These are phyloP conservation scores for Shiraia bambusicola DNA, from an alignment of 2,329 filamentous ascomycete species.

Conservation along the genomic window DNA sequence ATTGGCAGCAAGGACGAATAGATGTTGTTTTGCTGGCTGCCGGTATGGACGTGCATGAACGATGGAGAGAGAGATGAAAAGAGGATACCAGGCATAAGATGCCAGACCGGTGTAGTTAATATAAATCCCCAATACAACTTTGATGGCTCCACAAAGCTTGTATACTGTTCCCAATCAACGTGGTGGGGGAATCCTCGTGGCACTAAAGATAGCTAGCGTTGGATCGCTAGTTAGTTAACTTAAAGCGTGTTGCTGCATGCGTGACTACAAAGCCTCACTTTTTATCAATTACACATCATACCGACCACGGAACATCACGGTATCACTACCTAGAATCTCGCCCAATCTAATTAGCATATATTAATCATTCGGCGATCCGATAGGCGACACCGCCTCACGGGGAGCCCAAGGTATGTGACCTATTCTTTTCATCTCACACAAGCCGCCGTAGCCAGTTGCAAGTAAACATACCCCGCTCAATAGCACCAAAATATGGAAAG, in stretches of 20 bases:
- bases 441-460: no score
- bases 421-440: no score
- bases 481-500: no score
- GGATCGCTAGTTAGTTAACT: slow-evolving; percentile 11
- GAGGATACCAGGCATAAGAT: slow-evolving; percentile 27
- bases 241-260: slow-evolving; percentile 9
- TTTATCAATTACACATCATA: slow-evolving; percentile 22
- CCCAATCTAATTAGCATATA: not conserved
- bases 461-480: no score
- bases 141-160: slow-evolving; percentile 1
- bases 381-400: not conserved
- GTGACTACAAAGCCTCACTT: slow-evolving; percentile 15
- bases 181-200: slow-evolving; percentile 16
- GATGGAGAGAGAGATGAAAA: slow-evolving; percentile 12
- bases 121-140: slow-evolving; percentile 5
- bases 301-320: slow-evolving; percentile 4
- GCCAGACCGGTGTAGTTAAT: slow-evolving; percentile 7
- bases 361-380: slow-evolving; percentile 1
- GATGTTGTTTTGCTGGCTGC: not conserved
- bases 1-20: slow-evolving; percentile 42
- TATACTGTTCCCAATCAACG: slow-evolving; percentile 21
- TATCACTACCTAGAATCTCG: slow-evolving; percentile 3
- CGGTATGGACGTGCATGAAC: no score
- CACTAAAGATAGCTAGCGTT: slow-evolving; percentile 18
- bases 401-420: no score